Evolutionary conservation across 768 basidiomycete species (phyloP).

Genomic region (Auriscalpium microsporum): DNA sequence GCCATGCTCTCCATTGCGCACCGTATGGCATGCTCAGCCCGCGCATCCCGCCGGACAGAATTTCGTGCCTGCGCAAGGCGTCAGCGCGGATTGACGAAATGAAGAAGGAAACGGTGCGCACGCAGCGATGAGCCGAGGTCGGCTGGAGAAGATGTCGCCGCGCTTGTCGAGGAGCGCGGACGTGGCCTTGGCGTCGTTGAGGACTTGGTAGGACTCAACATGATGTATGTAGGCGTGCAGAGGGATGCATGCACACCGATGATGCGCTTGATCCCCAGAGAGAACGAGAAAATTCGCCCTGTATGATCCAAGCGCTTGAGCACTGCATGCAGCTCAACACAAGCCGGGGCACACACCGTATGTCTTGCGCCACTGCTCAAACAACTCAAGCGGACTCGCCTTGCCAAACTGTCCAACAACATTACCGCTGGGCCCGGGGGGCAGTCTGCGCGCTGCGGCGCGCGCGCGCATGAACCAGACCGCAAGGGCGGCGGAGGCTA

Average conservation of each 20-base stretch:
- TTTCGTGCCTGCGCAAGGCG: slow-evolving; percentile 3
- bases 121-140: slow-evolving; percentile 9
- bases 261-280: background rate
- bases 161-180: slow-evolving; percentile 8
- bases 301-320: background rate
- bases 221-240: background rate
- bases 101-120: background rate
- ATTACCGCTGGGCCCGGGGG: slow-evolving; percentile 4
- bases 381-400: background rate
- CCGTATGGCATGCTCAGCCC: slow-evolving; percentile 4
- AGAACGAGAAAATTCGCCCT: slow-evolving; percentile 10
- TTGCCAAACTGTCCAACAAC: background rate
- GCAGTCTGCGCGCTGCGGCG: background rate
- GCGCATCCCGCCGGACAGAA: slow-evolving; percentile 6
- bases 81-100: background rate
- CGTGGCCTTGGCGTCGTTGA: slow-evolving; percentile 1
- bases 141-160: slow-evolving; percentile 12
- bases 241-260: background rate
- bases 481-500: too few relatives aligned
- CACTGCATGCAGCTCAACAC: background rate
- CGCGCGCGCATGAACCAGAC: too few relatives aligned
- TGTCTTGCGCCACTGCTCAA: background rate
- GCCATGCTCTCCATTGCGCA: slow-evolving; percentile 7
- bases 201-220: background rate
- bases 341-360: background rate